Percentiles rank a stretch among this genome's conserved stretches.
These are phyloP conservation scores for Mucor indicus DNA, from an alignment of 371 early-diverging fungal genomes.

Conservation along the genomic window DNA sequence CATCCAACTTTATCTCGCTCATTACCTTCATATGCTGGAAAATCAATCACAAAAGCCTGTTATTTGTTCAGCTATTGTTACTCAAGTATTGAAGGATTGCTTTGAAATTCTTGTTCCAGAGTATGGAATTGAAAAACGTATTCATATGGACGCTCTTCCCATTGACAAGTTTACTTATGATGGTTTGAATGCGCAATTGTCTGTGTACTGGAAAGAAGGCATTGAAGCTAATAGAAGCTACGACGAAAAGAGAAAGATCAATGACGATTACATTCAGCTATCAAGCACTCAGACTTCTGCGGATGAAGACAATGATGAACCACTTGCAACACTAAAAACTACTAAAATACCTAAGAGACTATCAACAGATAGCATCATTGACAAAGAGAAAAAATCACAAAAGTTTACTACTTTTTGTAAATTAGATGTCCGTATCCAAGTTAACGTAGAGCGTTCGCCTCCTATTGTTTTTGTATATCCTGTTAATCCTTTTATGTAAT, in stretches of 20 bases:
- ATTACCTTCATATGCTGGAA: conserved; percentile 51
- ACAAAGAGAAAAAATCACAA: conserved; percentile 23
- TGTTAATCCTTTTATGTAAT: conserved; percentile 31
- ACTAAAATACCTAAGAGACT: conserved; percentile 10
- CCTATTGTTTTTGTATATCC: conserved; percentile 38
- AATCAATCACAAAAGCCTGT: conserved; percentile 26
- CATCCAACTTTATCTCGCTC: conserved; percentile 70
- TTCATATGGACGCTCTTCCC: conserved; percentile 56
- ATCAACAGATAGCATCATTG: conserved; percentile 9
- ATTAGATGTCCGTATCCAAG: conserved; percentile 30
- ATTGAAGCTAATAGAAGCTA: conserved; percentile 15
- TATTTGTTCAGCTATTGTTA: conserved; percentile 48
- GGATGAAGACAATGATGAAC: conserved; percentile 17
- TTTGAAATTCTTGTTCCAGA: conserved; percentile 74
- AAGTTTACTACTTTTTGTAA: conserved; percentile 26
- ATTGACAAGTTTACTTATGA: conserved; percentile 51
- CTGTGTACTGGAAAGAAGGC: conserved; percentile 48
- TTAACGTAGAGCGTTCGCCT: conserved; percentile 32
- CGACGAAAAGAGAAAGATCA: conserved; percentile 5
- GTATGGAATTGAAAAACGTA: conserved; percentile 74
- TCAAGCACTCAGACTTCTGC: conserved; percentile 16
- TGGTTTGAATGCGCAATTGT: conserved; percentile 23
- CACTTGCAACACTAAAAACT: conserved; percentile 9
- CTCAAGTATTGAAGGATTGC: conserved; percentile 46
- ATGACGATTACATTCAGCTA: conserved; percentile 4